phyloP scores from a whole-genome alignment of 176 grass and related monocot genomes.

The Lolium perenne region DNA sequence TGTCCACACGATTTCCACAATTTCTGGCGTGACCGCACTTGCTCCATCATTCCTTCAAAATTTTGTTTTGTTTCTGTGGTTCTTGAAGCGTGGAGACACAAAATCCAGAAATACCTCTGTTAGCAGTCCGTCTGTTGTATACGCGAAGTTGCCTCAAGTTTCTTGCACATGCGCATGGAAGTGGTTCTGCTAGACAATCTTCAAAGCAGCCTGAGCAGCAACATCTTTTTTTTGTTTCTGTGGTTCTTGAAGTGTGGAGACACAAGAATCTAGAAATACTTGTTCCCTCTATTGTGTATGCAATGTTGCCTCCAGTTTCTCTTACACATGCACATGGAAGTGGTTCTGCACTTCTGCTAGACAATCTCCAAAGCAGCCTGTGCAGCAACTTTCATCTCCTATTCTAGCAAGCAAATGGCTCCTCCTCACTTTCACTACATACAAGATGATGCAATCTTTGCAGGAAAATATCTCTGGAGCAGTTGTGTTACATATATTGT shows the following conservation, averaged over 20 bases:
- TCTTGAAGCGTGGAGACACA: constrained; percentile 50
- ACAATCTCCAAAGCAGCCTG: constrained; percentile 73
- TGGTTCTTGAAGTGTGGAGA: constrained; percentile 51
- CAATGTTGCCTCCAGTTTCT: constrained; percentile 77
- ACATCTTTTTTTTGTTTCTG: constrained; percentile 46
- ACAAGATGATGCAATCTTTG: constrained; percentile 29
- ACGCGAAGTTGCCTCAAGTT: constrained; percentile 79
- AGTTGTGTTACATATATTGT: constrained; percentile 1
- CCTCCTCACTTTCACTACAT: no score
- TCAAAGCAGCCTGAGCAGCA: no score
- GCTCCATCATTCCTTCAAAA: constrained; percentile 95
- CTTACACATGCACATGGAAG: constrained; percentile 77
- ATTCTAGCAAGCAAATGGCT: constrained; percentile 84
- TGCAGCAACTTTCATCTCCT: constrained; percentile 83
- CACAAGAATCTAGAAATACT: constrained; percentile 64
- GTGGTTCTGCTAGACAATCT: not conserved
- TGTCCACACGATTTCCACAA: constrained; percentile 91
- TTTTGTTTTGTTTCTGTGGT: constrained; percentile 60
- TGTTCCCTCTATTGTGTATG: constrained; percentile 65
- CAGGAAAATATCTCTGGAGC: constrained; percentile 1
- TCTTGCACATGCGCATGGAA: constrained; percentile 84
- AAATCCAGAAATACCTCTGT: constrained; percentile 63
- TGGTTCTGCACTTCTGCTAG: constrained; percentile 17
- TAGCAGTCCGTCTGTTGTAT: constrained; percentile 69
- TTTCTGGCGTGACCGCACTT: constrained; percentile 74